Base-by-base conservation (phyloP, 805 yeast species). In the Zygosaccharomyces lentus region DNA sequence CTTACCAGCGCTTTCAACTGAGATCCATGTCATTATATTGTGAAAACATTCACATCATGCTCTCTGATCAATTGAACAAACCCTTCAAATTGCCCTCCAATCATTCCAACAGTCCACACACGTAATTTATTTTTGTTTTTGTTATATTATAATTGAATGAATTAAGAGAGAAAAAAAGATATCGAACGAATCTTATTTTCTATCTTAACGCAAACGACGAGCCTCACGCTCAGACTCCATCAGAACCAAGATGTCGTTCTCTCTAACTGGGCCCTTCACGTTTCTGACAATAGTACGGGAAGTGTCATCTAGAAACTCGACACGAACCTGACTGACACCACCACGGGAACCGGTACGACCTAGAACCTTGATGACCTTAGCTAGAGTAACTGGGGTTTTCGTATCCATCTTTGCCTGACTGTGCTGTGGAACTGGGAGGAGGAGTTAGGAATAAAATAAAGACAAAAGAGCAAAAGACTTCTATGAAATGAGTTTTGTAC, bases 271-370 rank as follows among this genome's bases (percentile, higher is more conserved):
- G 71, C 96, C 96, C 77, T 87, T 87, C 75, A 87, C 96, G 84
- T 87, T 87, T 83, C 96, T 87, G 81, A 87, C 95, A 68, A 87
- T 87, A 70, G 93, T 84, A 82, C 96, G 86, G 76, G 93, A 79
- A 70, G 90, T 79, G 74, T 88, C 96, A 70, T 88, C 96, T 73
- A 87, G 79, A 84, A 87, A 88, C 77, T 87, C 96, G 70, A 87
- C 96, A 77, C 96, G 87, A 77, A 88, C 96, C 78, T 87, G 96
- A 78, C 96, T 87, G 76, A 87, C 96, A 82, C 96, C 96, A 86
- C 98, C 98, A 81, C 98, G 91, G 75, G 99, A 91, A 75, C 99
- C 99, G 84, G 99, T 91, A 80, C 99, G 91, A 76, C 98, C 98
- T 77, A 91, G 83, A 75, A 91, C 98, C 82, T 91, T 93, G 78